These are phyloP conservation scores for Prunus davidiana DNA, from an alignment of 306 rosid species.

Conservation along the genomic window DNA sequence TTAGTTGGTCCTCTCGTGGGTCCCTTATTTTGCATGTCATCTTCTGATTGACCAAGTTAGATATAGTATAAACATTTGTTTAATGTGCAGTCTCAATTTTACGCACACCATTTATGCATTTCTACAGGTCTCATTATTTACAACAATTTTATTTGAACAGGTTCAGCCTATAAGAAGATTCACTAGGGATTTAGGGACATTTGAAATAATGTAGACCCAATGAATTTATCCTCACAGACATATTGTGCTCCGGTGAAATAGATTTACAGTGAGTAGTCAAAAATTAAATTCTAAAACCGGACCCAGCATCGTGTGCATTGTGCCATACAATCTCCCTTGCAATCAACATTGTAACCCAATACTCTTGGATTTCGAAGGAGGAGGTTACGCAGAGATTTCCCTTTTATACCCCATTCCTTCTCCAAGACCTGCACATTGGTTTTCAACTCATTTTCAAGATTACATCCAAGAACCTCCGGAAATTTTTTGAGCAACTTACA, in stretches of 20 bases:
- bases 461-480: constrained; percentile 92
- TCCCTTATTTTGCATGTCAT: too few relatives aligned
- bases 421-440: constrained; percentile 62
- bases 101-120: too few relatives aligned
- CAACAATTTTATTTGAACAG: too few relatives aligned
- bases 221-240: too few relatives aligned
- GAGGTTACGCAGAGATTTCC: constrained; percentile 70
- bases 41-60: too few relatives aligned
- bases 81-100: too few relatives aligned
- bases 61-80: too few relatives aligned
- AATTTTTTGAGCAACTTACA: constrained; percentile 79
- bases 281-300: constrained; percentile 53
- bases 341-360: constrained; percentile 82
- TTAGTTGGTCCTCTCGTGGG: too few relatives aligned
- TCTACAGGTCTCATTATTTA: too few relatives aligned
- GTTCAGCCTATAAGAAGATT: too few relatives aligned
- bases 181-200: too few relatives aligned
- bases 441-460: constrained; percentile 68
- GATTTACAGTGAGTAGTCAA: neutral
- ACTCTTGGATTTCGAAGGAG: constrained; percentile 85
- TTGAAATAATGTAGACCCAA: too few relatives aligned
- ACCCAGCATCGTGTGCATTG: constrained; percentile 97
- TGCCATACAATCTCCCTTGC: constrained; percentile 92
- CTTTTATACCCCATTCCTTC: constrained; percentile 72
- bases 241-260: neutral